A percentile compares a stretch with the other conserved stretches of the same genome.
Conservation (phyloP, 2,329 filamentous ascomycete genomes). For the Fusarium verticillioides region DNA sequence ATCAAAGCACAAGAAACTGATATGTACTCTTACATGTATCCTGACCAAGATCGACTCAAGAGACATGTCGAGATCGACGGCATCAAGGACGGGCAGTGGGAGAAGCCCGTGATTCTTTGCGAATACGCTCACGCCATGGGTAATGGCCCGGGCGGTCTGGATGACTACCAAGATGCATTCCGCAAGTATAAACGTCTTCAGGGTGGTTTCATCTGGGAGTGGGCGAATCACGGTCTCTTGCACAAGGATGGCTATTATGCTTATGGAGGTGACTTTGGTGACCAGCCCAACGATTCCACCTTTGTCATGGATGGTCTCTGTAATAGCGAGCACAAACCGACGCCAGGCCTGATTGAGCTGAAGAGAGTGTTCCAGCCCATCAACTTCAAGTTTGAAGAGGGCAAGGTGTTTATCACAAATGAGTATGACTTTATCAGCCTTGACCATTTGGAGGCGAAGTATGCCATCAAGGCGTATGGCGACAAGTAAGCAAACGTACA, state of each 20-base stretch:
- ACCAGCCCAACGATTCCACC: slow-evolving; percentile 1
- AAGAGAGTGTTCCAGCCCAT: slow-evolving; percentile 15
- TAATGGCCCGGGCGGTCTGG: neutral
- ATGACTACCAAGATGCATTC: slow-evolving; percentile 5
- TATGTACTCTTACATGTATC: slow-evolving; percentile 21
- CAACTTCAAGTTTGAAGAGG: neutral
- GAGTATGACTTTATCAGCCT: slow-evolving; percentile 12
- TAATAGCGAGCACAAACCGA: slow-evolving; percentile 12
- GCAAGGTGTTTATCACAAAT: neutral
- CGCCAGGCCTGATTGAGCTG: neutral
- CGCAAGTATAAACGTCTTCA: slow-evolving; percentile 7
- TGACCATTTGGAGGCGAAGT: neutral
- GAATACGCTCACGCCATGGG: slow-evolving; percentile 16
- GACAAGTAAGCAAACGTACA: neutral
- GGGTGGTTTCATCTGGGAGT: slow-evolving; percentile 19
- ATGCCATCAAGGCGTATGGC: neutral
- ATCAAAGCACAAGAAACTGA: slow-evolving; percentile 19
- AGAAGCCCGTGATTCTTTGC: slow-evolving; percentile 12
- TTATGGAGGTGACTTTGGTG: slow-evolving; percentile 16
- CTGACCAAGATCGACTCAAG: slow-evolving; percentile 6
- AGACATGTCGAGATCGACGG: slow-evolving; percentile 9
- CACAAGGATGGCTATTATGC: slow-evolving; percentile 15
- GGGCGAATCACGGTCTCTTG: slow-evolving; percentile 14
- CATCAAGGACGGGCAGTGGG: neutral
- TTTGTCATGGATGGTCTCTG: slow-evolving; percentile 20